Percentiles rank a stretch among this genome's conserved stretches.
Evolutionary conservation across 176 grass and related monocot species (phyloP).

Genomic region (Otatea glauca): DNA sequence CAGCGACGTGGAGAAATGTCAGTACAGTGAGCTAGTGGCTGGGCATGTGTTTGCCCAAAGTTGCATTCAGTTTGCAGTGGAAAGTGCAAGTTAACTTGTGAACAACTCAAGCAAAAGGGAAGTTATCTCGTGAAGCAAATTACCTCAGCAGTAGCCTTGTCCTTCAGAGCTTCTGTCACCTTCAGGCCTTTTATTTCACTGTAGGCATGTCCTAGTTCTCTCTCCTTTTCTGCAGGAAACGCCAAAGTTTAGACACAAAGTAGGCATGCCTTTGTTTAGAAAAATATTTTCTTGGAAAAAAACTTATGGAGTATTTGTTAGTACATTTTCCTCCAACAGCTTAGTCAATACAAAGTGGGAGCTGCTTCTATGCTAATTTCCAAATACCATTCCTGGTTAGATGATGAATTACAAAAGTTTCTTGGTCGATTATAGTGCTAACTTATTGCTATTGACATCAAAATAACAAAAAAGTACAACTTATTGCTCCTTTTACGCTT

Average conservation of each 20-base stretch:
- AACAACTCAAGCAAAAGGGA: slow-evolving; percentile 30
- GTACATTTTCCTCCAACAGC: neutral
- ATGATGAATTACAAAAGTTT: neutral
- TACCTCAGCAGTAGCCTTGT: slow-evolving; percentile 85
- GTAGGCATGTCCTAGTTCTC: slow-evolving; percentile 68
- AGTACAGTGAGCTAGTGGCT: neutral
- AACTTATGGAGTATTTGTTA: neutral
- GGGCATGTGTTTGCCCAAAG: neutral
- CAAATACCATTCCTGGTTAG: neutral
- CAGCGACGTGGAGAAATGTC: slow-evolving; percentile 23
- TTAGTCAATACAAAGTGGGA: neutral
- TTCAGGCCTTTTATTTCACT: slow-evolving; percentile 83
- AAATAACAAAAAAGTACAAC: neutral
- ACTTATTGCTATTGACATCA: neutral
- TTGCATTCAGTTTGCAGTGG: slow-evolving; percentile 7
- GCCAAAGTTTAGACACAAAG: slow-evolving; percentile 1
- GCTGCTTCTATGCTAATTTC: neutral
- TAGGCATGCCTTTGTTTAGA: neutral
- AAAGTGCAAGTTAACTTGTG: slow-evolving; percentile 37
- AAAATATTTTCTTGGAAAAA: neutral
- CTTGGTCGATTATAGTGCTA: slow-evolving; percentile 2
- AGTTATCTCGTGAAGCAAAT: slow-evolving; percentile 36
- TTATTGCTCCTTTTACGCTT: slow-evolving; percentile 26
- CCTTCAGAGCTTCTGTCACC: slow-evolving; percentile 72
- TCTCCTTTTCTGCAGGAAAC: slow-evolving; percentile 74